Percentiles rank a stretch among this genome's conserved stretches.
These are phyloP conservation scores for Stemphylium beticola DNA, from an alignment of 2,329 filamentous ascomycete genomes.

Conservation along the genomic window DNA sequence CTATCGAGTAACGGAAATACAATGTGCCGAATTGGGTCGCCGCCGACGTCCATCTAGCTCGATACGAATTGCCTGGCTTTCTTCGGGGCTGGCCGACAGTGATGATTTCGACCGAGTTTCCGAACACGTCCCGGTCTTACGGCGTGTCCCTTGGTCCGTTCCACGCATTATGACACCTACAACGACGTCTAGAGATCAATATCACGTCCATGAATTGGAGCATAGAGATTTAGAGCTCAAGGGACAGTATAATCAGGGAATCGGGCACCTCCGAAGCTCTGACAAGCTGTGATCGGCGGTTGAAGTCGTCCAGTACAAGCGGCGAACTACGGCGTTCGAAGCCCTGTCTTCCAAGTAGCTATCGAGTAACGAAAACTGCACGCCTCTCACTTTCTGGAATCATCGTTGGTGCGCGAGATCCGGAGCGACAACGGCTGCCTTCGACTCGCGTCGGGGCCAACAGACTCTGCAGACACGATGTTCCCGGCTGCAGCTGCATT, in stretches of 20 bases:
- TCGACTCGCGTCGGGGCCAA: slow-evolving; percentile 5
- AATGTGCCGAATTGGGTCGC: slow-evolving; percentile 20
- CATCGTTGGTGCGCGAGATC: slow-evolving; percentile 22
- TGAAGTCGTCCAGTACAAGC: slow-evolving; percentile 10
- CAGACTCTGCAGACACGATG: slow-evolving; percentile 11
- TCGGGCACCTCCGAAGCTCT: slow-evolving; percentile 2
- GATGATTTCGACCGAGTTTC: slow-evolving; percentile 8
- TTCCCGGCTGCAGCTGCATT: slow-evolving; percentile 13
- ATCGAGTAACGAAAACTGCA: slow-evolving; percentile 47
- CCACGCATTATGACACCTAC: background rate
- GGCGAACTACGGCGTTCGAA: slow-evolving; percentile 18
- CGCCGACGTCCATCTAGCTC: slow-evolving; percentile 21
- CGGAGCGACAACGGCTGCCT: slow-evolving; percentile 6
- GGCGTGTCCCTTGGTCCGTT: background rate
- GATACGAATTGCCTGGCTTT: slow-evolving; percentile 11
- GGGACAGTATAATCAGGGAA: background rate
- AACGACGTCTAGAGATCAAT: background rate
- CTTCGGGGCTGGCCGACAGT: slow-evolving; percentile 36
- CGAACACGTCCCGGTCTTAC: slow-evolving; percentile 3
- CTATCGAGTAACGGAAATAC: slow-evolving; percentile 43
- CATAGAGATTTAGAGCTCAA: background rate
- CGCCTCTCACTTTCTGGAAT: slow-evolving; percentile 5
- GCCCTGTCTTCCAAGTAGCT: slow-evolving; percentile 25
- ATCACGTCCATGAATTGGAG: background rate
- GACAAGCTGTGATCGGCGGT: slow-evolving; percentile 1